These are phyloP conservation scores for Xylaria sp. DNA, from an alignment of 2,329 filamentous ascomycete species.

Conservation along the genomic window DNA sequence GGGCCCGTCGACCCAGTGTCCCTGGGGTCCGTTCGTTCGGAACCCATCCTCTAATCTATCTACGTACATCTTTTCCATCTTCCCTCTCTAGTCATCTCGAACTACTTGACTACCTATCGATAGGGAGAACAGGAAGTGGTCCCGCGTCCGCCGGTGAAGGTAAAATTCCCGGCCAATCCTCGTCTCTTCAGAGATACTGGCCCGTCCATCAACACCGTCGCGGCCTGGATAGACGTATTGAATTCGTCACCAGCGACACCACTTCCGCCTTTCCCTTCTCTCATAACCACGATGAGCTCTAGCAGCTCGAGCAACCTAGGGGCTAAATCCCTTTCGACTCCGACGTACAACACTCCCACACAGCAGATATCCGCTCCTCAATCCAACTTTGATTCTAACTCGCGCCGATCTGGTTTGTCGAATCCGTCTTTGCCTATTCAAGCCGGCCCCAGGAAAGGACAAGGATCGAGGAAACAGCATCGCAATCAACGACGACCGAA, in stretches of 20 bases:
- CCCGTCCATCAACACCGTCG: neutral
- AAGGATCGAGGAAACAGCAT: slow-evolving; percentile 80
- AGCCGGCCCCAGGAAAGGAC: slow-evolving; percentile 72
- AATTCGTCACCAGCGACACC: neutral
- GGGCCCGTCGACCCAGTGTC: slow-evolving; percentile 24
- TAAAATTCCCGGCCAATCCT: neutral
- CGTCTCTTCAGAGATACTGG: too few relatives aligned
- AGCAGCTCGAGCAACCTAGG: slow-evolving; percentile 47
- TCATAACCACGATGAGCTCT: slow-evolving; percentile 42
- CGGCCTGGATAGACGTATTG: neutral
- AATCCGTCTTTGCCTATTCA: slow-evolving; percentile 41
- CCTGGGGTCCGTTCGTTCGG: slow-evolving; percentile 41
- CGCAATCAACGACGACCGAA: slow-evolving; percentile 76
- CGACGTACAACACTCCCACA: slow-evolving; percentile 48
- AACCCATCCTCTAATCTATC: slow-evolving; percentile 22
- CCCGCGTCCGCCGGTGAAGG: too few relatives aligned
- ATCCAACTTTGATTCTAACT: slow-evolving; percentile 53
- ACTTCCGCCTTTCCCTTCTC: slow-evolving; percentile 1
- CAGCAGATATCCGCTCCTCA: slow-evolving; percentile 51
- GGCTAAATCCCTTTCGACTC: slow-evolving; percentile 57
- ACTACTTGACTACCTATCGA: slow-evolving; percentile 13
- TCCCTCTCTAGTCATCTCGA: neutral
- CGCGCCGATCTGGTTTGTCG: slow-evolving; percentile 53
- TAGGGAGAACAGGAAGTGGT: neutral
- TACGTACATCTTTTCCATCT: slow-evolving; percentile 19